Evolutionary conservation across 805 yeast species (phyloP).

Genomic region (Ogataea henricii): DNA sequence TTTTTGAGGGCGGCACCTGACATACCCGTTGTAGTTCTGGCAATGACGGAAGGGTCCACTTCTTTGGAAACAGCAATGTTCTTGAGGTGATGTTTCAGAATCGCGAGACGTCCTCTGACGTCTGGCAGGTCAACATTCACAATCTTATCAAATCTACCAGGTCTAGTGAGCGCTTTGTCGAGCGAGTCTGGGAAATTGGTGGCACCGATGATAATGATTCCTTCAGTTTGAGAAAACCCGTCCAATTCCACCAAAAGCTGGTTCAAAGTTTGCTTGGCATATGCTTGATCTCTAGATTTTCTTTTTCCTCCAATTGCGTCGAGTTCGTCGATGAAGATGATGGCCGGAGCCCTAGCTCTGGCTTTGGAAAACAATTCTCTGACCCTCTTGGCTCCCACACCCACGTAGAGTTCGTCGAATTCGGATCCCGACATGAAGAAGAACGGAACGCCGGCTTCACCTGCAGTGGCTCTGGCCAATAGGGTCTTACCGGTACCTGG

Average conservation of each 20-base stretch:
- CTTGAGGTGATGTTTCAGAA: conserved; percentile 86
- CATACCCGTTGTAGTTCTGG: conserved; percentile 96
- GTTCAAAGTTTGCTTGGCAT: conserved; percentile 95
- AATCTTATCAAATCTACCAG: conserved; percentile 96
- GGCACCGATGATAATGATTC: conserved; percentile 95
- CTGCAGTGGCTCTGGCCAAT: conserved; percentile 97
- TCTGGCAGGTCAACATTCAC: conserved; percentile 96
- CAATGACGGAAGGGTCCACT: conserved; percentile 87
- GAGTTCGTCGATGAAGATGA: conserved; percentile 93
- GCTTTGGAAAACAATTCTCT: conserved; percentile 94
- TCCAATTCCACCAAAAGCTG: conserved; percentile 95
- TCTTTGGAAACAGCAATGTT: conserved; percentile 83
- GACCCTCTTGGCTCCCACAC: conserved; percentile 98
- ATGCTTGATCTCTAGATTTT: conserved; percentile 96
- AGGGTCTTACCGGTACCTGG: conserved; percentile 99
- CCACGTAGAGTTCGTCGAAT: conserved; percentile 96
- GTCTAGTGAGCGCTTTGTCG: conserved; percentile 96
- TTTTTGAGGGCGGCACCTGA: conserved; percentile 98
- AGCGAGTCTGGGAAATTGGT: conserved; percentile 97
- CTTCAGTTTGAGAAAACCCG: conserved; percentile 90
- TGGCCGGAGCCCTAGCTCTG: conserved; percentile 93
- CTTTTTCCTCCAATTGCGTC: conserved; percentile 99
- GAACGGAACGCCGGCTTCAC: conserved; percentile 98
- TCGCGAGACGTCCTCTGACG: conserved; percentile 95
- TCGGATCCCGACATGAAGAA: conserved; percentile 98